A percentile compares a stretch with the other conserved stretches of the same genome.
Conservation (phyloP, 2,329 filamentous ascomycete genomes). For the Botrytis squamosa region DNA sequence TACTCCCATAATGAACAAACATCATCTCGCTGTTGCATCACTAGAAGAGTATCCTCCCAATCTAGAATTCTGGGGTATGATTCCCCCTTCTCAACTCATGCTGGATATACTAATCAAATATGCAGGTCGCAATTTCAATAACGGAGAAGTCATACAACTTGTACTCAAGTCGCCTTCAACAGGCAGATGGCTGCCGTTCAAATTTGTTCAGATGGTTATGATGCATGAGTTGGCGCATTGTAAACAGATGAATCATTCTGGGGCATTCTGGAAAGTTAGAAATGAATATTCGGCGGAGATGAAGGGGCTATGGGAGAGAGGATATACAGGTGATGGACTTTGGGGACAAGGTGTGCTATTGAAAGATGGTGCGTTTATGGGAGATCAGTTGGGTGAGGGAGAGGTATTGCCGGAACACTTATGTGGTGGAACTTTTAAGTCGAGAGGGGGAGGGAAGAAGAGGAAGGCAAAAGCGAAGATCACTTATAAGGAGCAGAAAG, state of each 20-base stretch:
- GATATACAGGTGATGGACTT: constrained; percentile 77
- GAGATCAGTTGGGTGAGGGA: constrained; percentile 50
- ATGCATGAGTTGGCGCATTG: constrained; percentile 84
- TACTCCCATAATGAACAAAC: constrained; percentile 65
- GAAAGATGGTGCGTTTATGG: constrained; percentile 58
- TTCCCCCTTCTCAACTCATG: background rate
- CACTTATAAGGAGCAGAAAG: constrained; percentile 46
- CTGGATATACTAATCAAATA: background rate
- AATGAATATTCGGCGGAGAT: constrained; percentile 72
- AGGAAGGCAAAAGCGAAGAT: constrained; percentile 49
- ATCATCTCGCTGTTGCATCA: constrained; percentile 63
- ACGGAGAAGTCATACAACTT: constrained; percentile 81
- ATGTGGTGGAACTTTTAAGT: constrained; percentile 77
- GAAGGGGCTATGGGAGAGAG: constrained; percentile 64
- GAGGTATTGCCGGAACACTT: constrained; percentile 68
- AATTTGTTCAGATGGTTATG: constrained; percentile 91
- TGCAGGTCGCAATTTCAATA: constrained; percentile 86
- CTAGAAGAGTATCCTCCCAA: constrained; percentile 83
- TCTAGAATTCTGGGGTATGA: constrained; percentile 62
- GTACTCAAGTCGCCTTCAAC: constrained; percentile 68
- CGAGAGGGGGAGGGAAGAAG: constrained; percentile 50
- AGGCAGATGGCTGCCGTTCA: constrained; percentile 74
- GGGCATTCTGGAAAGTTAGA: constrained; percentile 76
- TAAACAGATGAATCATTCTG: constrained; percentile 87
- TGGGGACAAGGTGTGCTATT: constrained; percentile 73